Base-by-base conservation (phyloP, 768 basidiomycete genomes). In the Lactarius hatsudake region DNA sequence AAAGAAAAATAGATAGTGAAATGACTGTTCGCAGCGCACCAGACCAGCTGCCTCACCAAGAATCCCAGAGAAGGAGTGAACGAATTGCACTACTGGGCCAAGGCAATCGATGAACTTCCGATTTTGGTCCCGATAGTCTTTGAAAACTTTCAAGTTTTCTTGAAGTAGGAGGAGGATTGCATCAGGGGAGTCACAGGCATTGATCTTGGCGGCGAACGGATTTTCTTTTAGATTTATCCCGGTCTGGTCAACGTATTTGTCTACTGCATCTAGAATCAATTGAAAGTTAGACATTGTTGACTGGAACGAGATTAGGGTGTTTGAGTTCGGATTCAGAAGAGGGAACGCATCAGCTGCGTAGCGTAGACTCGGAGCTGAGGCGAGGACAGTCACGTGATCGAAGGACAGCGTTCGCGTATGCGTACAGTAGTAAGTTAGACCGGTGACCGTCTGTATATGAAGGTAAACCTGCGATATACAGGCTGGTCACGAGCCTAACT, bases 81-180 rank as follows among this genome's bases (percentile, higher is more conserved):
- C 51, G 13, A 53, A 53, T 53, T 23, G 26, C 26, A 55, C 38
- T 12, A 55, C 38, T 5, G 51, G 61, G 20, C 20, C 15, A 28
- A 62, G 61, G 43, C 51, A 62, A 26, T 42, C 38, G 17, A 55
- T 53, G 18, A 53, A 62, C 8, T 55, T 55, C 13, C 51, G 51
- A 26, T 53, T 53, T 42, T 51, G 23, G 26, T 62, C 61, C 5
- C 61, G 61, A 42, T 62, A 62, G 0, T 62, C 61, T 8, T 62
- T 40, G 28, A 55, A 55, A 1, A 8, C 36, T 23, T 20, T 55
- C 9, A n/a, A 1, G 10, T 40, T 38, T 7, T 40, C 51, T 55
- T 53, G 30, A 26, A 62, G 53, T 12, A 62, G 23, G 1, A 28
- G 34, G 18, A 62, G 48, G 51, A 54, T 32, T 17, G 48, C 51